Evolutionary conservation across 1,284 basidiomycete genomes (phyloP), one percentile per base, ranked within the genome.

Genomic region (Athelia sp.): DNA sequence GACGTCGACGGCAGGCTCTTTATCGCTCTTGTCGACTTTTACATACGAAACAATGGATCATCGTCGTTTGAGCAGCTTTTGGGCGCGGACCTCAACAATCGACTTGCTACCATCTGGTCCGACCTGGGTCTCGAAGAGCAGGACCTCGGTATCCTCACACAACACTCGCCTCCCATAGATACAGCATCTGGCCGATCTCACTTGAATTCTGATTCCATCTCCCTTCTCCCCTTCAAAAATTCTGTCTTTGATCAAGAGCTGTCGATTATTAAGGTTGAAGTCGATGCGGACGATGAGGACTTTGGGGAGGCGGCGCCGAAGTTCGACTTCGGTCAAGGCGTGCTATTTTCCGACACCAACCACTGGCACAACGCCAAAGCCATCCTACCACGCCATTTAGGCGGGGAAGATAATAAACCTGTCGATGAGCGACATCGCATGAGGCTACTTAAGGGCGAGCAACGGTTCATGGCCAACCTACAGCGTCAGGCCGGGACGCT

Each of bases 401-500:
- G 81, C 1, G 81, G 80, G 1, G 68, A 71, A 23, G 59, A 60
- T 9, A 50, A 58, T 11, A 57, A 67, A 52, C 59, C 62, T 3
- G 31, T 50, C 46, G 66, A 64, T 18, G 70, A 61, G 52, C 59
- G 68, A 62, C 62, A 68, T 46, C 68, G 71, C 31, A 63, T 50
- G 51, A 69, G 64, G 52, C 62, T 59, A 44, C 64, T 81, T 43
- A 64, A 67, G 15, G 58, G 59, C 17, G 70, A 81, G 15, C 85
- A 87, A 56, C 63, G 72, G 2, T 79, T 77, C 60, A 82, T 83
- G 76, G 64, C 70, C 22, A 66, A 58, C 15, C 56, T 87, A 51
- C 80, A 83, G 51, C 65, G 70, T 50, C 79, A 81, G 43, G 83
- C 85, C 4, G 74, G 73, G 36, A 82, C 82, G 1, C 58, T 87